Evolutionary conservation across 2,329 filamentous ascomycete species (phyloP), one percentile per base, ranked within the genome.

Genomic region (Monosporascus cannonballus): DNA sequence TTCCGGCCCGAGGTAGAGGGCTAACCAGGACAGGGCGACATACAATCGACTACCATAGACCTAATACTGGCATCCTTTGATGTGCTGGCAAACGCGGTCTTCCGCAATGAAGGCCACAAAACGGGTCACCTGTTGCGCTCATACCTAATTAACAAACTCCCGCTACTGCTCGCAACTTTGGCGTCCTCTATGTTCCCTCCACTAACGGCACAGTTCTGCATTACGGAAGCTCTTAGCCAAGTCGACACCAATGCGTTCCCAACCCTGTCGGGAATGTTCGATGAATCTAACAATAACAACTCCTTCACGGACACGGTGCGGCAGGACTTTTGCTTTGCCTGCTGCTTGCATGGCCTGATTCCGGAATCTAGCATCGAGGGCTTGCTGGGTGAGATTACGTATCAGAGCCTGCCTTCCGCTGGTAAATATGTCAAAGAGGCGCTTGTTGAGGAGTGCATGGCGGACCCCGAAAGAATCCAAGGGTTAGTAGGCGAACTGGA

Each of bases 61-160:
- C 76, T 97, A 2, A 87, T 97, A 42, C 80, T 93, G 9, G 90
- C 91, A 1, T 86, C 91, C 0, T 97, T 99, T 64, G 92, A 97
- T 62, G 80, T 95, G 5, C 76, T 99, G 17, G 89, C 91, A 37
- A 96, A 96, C 63, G 87, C 88, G 5, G 88, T 93, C 57, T 89
- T 94, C 60, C 83, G 78, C 6, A 79, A 76, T 44, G 79, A 83
- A 56, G 75, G 75, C 1, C 72, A 72, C 42, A 76, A 76, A 52
- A 74, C 77, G 6, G 88, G 89, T 52, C 86, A 91, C 54, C 72
- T 93, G 18, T 78, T 96, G 49, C 86, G 90, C 37, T 95, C 92
- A 0, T 99, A 94, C 66, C 76, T 99, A 24, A 87, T 95, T 60
- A 84, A 84, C 68, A 84, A 84, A 60, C 68, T 84, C 17, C 81